Percentiles rank a stretch among this genome's conserved stretches.
Evolutionary conservation across 345 rosid species (phyloP).

Genomic region (Lepidium didymum): DNA sequence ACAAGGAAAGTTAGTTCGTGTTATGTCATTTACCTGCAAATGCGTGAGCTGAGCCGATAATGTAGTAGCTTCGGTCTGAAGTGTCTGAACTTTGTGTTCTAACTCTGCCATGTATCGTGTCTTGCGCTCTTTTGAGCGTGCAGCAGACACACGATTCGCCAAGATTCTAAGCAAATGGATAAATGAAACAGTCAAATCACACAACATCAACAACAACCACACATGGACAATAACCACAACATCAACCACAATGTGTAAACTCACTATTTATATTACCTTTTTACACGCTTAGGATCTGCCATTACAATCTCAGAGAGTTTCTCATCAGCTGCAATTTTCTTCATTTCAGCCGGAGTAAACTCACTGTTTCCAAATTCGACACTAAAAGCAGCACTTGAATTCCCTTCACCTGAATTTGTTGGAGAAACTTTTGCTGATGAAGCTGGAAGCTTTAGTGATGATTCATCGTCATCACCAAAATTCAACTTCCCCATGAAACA

Average conservation of each 20-base stretch:
- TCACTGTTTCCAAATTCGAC: conserved; percentile 55
- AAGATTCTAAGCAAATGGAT: conserved; percentile 44
- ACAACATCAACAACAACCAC: neutral
- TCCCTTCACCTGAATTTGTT: conserved; percentile 42
- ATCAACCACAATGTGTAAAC: neutral
- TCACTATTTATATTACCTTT: conserved; percentile 22
- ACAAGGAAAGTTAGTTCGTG: neutral
- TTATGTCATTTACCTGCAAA: conserved; percentile 46
- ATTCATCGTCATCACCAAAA: conserved; percentile 46
- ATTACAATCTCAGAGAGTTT: conserved; percentile 74
- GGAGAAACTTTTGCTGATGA: conserved; percentile 27
- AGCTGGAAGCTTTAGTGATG: conserved; percentile 24
- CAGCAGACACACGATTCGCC: conserved; percentile 84
- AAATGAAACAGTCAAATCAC: neutral
- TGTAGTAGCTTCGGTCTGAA: conserved; percentile 78
- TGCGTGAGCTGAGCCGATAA: conserved; percentile 74
- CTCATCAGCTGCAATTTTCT: conserved; percentile 68
- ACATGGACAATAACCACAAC: neutral
- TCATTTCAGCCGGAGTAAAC: conserved; percentile 53
- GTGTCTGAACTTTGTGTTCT: conserved; percentile 82
- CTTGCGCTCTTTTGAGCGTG: conserved; percentile 85
- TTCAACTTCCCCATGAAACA: conserved; percentile 43
- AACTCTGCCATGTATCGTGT: conserved; percentile 63
- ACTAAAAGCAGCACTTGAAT: conserved; percentile 23
- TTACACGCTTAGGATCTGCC: conserved; percentile 50